These are phyloP conservation scores for Blastobotrys chiropterorum DNA, from an alignment of 805 yeast species.

Conservation along the genomic window DNA sequence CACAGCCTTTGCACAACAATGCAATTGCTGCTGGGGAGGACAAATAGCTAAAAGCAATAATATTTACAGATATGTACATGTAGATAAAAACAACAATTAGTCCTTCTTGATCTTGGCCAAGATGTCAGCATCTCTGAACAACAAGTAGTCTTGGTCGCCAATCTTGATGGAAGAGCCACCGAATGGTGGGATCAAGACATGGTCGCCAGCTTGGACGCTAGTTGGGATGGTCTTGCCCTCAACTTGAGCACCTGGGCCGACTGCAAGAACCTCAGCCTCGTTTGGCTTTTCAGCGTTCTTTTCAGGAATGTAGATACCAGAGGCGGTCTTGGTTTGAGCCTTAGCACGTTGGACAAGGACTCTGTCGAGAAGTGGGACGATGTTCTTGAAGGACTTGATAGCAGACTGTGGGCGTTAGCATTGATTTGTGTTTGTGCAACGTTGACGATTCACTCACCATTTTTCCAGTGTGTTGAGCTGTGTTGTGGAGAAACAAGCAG, in stretches of 20 bases:
- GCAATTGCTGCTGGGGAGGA: no score
- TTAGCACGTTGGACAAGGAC: conserved; percentile 91
- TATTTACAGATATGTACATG: conserved; percentile 3
- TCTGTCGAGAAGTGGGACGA: conserved; percentile 92
- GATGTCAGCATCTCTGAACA: conserved; percentile 91
- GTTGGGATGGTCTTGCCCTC: conserved; percentile 70
- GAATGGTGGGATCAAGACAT: conserved; percentile 86
- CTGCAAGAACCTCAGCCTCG: conserved; percentile 87
- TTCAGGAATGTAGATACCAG: conserved; percentile 92
- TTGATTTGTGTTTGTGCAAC: background rate
- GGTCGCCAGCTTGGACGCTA: conserved; percentile 83
- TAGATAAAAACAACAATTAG: conserved; percentile 23
- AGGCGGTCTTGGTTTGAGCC: conserved; percentile 85
- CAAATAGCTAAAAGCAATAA: background rate
- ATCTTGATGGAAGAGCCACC: conserved; percentile 90
- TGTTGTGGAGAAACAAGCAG: background rate
- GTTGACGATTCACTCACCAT: conserved; percentile 2
- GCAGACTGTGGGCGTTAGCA: conserved; percentile 41
- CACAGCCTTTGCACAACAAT: no score
- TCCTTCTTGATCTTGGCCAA: conserved; percentile 79
- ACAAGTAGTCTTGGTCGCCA: conserved; percentile 63
- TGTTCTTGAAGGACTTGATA: conserved; percentile 74
- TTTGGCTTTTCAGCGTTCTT: conserved; percentile 91
- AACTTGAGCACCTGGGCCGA: conserved; percentile 87
- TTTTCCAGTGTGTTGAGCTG: background rate